A percentile compares a stretch with the other conserved stretches of the same genome.
Conservation (phyloP, 2,329 filamentous ascomycete species). For the Pochonia chlamydosporia region DNA sequence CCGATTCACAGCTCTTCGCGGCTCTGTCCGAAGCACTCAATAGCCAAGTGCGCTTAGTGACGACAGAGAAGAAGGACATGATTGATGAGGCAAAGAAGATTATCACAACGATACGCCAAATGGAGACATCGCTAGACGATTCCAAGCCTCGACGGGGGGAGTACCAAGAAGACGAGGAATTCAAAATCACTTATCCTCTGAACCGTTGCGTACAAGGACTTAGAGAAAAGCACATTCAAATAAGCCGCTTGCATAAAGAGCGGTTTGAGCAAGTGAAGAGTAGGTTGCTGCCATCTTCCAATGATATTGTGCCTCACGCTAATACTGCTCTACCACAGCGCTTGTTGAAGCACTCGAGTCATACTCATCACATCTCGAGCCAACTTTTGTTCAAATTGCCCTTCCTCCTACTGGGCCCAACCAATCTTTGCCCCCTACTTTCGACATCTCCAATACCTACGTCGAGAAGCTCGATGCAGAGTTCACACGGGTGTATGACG, state of each 20-base stretch:
- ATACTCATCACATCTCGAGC: conserved; percentile 91
- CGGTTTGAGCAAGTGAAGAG: conserved; percentile 94
- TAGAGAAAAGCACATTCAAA: conserved; percentile 78
- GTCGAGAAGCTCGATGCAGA: conserved; percentile 82
- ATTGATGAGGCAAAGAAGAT: conserved; percentile 84
- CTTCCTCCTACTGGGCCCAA: conserved; percentile 78
- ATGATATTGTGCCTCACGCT: no score
- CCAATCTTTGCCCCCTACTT: conserved; percentile 70
- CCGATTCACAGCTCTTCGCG: conserved; percentile 64
- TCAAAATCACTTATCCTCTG: conserved; percentile 79
- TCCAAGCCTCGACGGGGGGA: conserved; percentile 53
- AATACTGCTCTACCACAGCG: conserved; percentile 46
- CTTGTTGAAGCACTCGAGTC: conserved; percentile 90
- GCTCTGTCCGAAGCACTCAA: conserved; percentile 88
- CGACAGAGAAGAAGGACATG: conserved; percentile 82
- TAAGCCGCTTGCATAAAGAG: conserved; percentile 80
- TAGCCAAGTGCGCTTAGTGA: conserved; percentile 80
- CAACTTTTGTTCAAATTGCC: conserved; percentile 77
- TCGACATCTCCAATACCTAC: conserved; percentile 89
- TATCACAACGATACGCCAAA: conserved; percentile 82
- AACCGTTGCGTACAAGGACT: conserved; percentile 71
- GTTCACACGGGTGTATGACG: conserved; percentile 92
- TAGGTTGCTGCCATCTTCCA: conserved; percentile 36
- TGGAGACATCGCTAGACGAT: conserved; percentile 86
- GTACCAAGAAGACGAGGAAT: conserved; percentile 60